Evolutionary conservation across 768 basidiomycete genomes (phyloP).

Genomic region (Rhodotorula diobovata): DNA sequence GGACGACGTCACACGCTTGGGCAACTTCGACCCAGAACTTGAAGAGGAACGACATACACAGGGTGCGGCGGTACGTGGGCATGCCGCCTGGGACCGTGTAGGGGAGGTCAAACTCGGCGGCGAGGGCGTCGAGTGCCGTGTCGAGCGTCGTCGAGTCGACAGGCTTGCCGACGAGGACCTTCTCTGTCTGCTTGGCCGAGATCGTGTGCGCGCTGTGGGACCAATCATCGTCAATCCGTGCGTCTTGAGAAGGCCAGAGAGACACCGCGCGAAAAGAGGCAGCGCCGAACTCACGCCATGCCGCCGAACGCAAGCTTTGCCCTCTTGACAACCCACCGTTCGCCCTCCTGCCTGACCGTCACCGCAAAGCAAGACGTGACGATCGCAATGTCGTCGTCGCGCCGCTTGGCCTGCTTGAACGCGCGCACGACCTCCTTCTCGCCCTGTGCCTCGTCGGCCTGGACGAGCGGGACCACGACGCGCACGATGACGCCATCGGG

Average conservation of each 20-base stretch:
- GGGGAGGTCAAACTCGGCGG: slow-evolving; percentile 36
- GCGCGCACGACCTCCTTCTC: slow-evolving; percentile 37
- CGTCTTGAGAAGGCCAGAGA: too few species aligned
- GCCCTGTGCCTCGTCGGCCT: background rate
- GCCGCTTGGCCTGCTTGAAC: slow-evolving; percentile 43
- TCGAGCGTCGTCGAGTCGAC: slow-evolving; percentile 34
- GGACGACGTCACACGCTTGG: slow-evolving; percentile 16
- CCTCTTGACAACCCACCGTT: background rate
- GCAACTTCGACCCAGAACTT: slow-evolving; percentile 41
- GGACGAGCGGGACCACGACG: slow-evolving; percentile 36
- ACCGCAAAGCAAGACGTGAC: slow-evolving; percentile 35
- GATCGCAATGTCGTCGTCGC: slow-evolving; percentile 44
- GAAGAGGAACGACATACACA: slow-evolving; percentile 42
- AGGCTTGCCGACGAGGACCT: slow-evolving; percentile 32
- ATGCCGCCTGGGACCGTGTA: slow-evolving; percentile 43
- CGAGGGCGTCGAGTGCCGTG: slow-evolving; percentile 36
- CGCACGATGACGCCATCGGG: slow-evolving; percentile 34
- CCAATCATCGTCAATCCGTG: too few species aligned
- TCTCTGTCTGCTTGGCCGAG: slow-evolving; percentile 29
- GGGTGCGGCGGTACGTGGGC: slow-evolving; percentile 40
- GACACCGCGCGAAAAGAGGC: background rate
- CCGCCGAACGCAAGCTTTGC: slow-evolving; percentile 42
- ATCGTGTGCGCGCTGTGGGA: slow-evolving; percentile 34
- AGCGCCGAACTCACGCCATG: slow-evolving; percentile 33
- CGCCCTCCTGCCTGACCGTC: background rate